Evolutionary conservation across 2,329 filamentous ascomycete species (phyloP).

Genomic region (Cladophialophora yegresii): DNA sequence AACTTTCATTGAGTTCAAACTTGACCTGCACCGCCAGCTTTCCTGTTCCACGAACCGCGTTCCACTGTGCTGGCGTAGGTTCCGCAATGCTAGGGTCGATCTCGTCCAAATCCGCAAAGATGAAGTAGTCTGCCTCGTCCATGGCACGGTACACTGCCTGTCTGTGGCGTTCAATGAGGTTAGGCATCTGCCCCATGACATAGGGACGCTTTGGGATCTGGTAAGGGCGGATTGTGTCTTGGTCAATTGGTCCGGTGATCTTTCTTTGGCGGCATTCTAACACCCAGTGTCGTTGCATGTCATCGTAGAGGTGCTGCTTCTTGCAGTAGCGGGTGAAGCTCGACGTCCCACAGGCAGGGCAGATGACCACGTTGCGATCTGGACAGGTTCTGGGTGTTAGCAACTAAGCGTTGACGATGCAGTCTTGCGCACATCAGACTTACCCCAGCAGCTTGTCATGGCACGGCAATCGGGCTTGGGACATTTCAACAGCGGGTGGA

Average conservation of each 20-base stretch:
- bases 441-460: slow-evolving; percentile 38
- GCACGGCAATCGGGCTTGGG: slow-evolving; percentile 37
- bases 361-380: slow-evolving; percentile 42
- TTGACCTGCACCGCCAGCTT: slow-evolving; percentile 12
- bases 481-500: slow-evolving; percentile 49
- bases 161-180: slow-evolving; percentile 42
- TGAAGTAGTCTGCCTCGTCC: slow-evolving; percentile 30
- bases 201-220: slow-evolving; percentile 26
- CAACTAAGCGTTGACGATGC: background rate
- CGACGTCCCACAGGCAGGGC: slow-evolving; percentile 46
- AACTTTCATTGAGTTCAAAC: slow-evolving; percentile 15
- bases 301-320: slow-evolving; percentile 42
- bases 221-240: slow-evolving; percentile 23
- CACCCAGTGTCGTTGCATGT: slow-evolving; percentile 44
- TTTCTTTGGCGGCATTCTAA: slow-evolving; percentile 23
- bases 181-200: slow-evolving; percentile 36
- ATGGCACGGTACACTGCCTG: slow-evolving; percentile 34
- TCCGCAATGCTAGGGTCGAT: slow-evolving; percentile 13
- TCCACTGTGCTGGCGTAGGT: slow-evolving; percentile 25
- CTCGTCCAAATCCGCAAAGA: slow-evolving; percentile 31
- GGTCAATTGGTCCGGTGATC: slow-evolving; percentile 28
- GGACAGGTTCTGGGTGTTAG: slow-evolving; percentile 24
- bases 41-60: slow-evolving; percentile 26
- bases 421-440: slow-evolving; percentile 6
- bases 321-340: slow-evolving; percentile 46